Evolutionary conservation across 108 stramenopile species (phyloP).

Genomic region (Aureococcus anophagefferens): DNA sequence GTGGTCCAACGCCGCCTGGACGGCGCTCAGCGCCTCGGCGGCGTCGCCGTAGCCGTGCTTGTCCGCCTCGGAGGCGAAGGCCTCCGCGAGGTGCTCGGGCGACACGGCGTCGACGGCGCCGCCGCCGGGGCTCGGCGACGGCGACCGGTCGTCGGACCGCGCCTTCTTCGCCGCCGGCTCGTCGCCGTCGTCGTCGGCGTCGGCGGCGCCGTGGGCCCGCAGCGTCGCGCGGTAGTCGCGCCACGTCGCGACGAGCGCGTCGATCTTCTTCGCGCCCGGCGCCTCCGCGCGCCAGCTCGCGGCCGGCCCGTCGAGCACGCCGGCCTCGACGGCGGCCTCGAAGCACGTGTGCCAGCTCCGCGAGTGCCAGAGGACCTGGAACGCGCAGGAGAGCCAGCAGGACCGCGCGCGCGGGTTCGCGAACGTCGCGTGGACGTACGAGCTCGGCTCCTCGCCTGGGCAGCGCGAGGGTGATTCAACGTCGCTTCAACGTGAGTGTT

Average conservation of each 20-base stretch:
- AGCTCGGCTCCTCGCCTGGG: neutral
- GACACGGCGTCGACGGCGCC: neutral
- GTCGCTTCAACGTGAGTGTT: no score
- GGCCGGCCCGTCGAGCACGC: neutral
- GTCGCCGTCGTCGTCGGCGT: no score
- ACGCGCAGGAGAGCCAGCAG: neutral
- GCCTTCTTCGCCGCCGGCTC: neutral
- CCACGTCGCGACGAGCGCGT: neutral
- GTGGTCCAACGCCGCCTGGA: neutral
- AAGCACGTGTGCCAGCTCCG: neutral
- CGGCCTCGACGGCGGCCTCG: neutral
- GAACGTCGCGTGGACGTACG: neutral
- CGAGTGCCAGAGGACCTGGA: neutral
- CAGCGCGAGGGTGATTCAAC: no score
- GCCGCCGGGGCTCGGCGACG: no score
- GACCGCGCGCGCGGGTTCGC: neutral
- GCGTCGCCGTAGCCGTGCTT: neutral
- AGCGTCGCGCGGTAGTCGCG: neutral
- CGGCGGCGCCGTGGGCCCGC: neutral
- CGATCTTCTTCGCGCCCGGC: neutral
- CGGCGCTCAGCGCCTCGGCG: neutral
- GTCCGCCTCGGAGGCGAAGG: neutral
- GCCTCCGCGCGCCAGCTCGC: neutral
- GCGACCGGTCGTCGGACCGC: neutral
- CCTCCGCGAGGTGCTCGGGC: neutral